Evolutionary conservation across 2,329 filamentous ascomycete genomes (phyloP).

Genomic region (Hawksworthiomyces lignivorus): DNA sequence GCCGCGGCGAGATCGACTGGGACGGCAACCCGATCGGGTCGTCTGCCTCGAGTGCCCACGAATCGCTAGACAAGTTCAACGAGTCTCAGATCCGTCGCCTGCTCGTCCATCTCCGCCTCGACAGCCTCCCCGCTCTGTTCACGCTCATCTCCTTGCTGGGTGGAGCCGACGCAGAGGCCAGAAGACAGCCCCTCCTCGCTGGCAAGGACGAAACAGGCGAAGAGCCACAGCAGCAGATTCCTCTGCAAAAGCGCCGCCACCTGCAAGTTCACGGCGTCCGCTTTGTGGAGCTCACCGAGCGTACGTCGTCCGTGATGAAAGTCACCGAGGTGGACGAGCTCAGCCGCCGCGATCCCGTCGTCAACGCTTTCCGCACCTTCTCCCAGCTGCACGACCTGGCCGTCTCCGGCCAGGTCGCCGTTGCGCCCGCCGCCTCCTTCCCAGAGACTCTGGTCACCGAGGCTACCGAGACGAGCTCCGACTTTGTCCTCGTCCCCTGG

Average conservation of each 20-base stretch:
- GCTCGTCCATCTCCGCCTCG: slow-evolving; percentile 74
- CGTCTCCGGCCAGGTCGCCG: slow-evolving; percentile 71
- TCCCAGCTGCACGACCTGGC: slow-evolving; percentile 77
- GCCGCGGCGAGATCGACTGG: slow-evolving; percentile 86
- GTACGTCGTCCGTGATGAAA: slow-evolving; percentile 92
- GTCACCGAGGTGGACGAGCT: slow-evolving; percentile 75
- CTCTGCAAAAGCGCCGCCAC: slow-evolving; percentile 32
- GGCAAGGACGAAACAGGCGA: slow-evolving; percentile 25
- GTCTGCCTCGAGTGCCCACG: slow-evolving; percentile 16
- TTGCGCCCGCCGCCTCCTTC: slow-evolving; percentile 71
- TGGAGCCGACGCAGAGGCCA: slow-evolving; percentile 15
- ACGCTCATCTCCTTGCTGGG: slow-evolving; percentile 75
- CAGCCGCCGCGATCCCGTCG: slow-evolving; percentile 64
- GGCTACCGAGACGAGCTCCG: slow-evolving; percentile 60
- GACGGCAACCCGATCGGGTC: slow-evolving; percentile 38
- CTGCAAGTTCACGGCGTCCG: slow-evolving; percentile 78
- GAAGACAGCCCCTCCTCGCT: no score
- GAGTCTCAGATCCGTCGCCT: slow-evolving; percentile 50
- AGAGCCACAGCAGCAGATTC: slow-evolving; percentile 21
- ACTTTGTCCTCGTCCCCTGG: slow-evolving; percentile 82
- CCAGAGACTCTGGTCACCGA: slow-evolving; percentile 67
- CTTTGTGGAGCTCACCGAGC: slow-evolving; percentile 79
- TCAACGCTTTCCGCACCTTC: slow-evolving; percentile 86
- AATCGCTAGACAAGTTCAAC: slow-evolving; percentile 23
- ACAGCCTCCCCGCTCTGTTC: slow-evolving; percentile 75